Evolutionary conservation across 768 basidiomycete species (phyloP), one percentile per base, ranked within the genome.

Genomic region (Boletus insuetus): DNA sequence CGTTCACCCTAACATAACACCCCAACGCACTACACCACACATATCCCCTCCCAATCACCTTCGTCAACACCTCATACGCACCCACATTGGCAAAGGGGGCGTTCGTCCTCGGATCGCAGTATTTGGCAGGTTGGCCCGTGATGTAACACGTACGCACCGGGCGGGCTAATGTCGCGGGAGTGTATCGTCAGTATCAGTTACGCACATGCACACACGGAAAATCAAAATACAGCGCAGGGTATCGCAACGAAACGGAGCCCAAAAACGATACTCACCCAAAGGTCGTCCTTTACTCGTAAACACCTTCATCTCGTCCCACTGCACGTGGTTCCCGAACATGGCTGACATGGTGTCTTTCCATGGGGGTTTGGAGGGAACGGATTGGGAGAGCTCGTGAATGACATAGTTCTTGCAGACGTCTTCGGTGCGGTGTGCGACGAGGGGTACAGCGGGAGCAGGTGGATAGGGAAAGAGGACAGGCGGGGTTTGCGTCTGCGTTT

Each of bases 301-400:
- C 7, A 86, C 86, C 56, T 78, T 82, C 20, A 89, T 54, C 29
- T 85, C 80, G 48, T 88, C 84, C 90, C 90, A 98, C 46, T 86
- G 79, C 10, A 87, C 86, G 61, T 95, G 87, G 48, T 88, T 78
- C 2, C 95, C 94, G 62, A 98, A 92, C 75, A 96, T 78, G 2
- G 91, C 85, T 8, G 78, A 64, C 86, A 94, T 89, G 12, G 87
- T 91, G 31, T 87, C 82, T 45, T 73, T 76, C 87, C 89, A 88
- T 0, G 70, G 64, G 0, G 88, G 86, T 54, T 83, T 69, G 1
- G 71, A 69, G 6, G 73, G 74, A 22, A 77, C 71, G 2, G 70
- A 65, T 57, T 87, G 82, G 3, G 72, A 75, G 3, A 69, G 47
- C 60, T 89, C 87, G 63, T 91, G 86, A 3, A 91, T 71, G 4